A percentile compares a stretch with the other conserved stretches of the same genome.
Conservation (phyloP, 805 yeast genomes). For the Kluyveromyces wickerhamii region DNA sequence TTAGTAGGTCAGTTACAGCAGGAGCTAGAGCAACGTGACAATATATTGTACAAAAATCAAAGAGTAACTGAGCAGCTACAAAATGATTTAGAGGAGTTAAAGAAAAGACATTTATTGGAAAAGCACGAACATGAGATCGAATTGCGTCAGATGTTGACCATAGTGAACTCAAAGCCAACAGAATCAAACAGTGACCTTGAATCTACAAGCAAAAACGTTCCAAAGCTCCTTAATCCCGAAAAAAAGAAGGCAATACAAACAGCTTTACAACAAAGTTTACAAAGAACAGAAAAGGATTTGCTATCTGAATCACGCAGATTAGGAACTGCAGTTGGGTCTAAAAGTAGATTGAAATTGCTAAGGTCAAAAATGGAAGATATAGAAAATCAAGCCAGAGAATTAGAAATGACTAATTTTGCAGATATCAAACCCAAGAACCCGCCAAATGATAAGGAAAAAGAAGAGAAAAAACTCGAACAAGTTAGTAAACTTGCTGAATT, state of each 20-base stretch:
- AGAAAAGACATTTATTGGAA: conserved; percentile 49
- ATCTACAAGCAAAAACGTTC: conserved; percentile 6
- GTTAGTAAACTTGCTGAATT: conserved; percentile 46
- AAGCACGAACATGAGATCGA: conserved; percentile 72
- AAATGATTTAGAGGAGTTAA: conserved; percentile 59
- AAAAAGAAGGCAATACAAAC: conserved; percentile 23
- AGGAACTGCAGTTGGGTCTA: conserved; percentile 48
- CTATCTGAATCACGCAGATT: conserved; percentile 33
- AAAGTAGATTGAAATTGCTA: conserved; percentile 61
- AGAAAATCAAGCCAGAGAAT: conserved; percentile 74
- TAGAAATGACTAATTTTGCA: conserved; percentile 79
- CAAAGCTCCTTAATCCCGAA: conserved; percentile 23
- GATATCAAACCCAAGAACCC: conserved; percentile 28
- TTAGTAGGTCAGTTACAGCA: conserved; percentile 58
- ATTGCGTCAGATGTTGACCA: conserved; percentile 61
- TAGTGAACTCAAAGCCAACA: conserved; percentile 42
- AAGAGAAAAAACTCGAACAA: conserved; percentile 37
- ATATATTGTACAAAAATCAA: conserved; percentile 55
- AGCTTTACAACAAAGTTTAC: conserved; percentile 28
- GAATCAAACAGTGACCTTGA: conserved; percentile 11
- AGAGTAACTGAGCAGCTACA: conserved; percentile 54
- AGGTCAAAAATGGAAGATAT: conserved; percentile 80
- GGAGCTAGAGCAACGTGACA: conserved; percentile 64
- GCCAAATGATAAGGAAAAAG: background rate
- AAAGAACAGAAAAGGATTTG: conserved; percentile 33